Evolutionary conservation across 345 rosid genomes (phyloP), one percentile per base, ranked within the genome.

Genomic region (Salix caprea): DNA sequence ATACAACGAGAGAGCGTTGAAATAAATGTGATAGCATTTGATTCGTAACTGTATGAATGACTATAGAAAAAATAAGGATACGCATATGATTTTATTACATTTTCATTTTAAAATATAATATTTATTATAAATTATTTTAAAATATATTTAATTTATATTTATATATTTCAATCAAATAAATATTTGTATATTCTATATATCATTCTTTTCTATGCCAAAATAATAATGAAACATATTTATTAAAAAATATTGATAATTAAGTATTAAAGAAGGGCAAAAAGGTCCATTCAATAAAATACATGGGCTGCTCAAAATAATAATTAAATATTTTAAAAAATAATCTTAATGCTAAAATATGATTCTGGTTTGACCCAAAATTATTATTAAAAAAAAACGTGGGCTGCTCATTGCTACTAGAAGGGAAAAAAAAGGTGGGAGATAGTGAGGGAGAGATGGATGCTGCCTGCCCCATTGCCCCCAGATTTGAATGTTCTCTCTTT

Each of bases 1-100:
- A 52, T 56, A 2, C 12, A 10, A 9, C 3, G 14, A 56, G 28
- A 81, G 94, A 67, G 86, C 87, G 87, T 88, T 85, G 9, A 40
- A 10, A 10, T 40, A 10, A 40, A 10, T 40, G 3, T 2, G 1
- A 0, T 2, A 40, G 2, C 12, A 1, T 10, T 10, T 40, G 44
- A 40, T 9, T 40, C 2, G 44, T 9, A 0, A 5, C 37, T 1
- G 37, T 5, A 0, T 34, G 37, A 0, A 0, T 34, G 37, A 5
- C 7, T 5, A 36, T 40, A 9, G 44, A 40, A 40, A 2, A 40
- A 40, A 40, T 9, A 40, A 40, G 0, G 44, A 9, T 40, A 40
- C 0, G 11, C 0, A 2, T 8, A 39, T 8, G 11, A 7, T 39
- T 40, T 39, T 9, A 5, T 9, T 40, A 40, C 2, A 40, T 40